Conservation (phyloP, 768 basidiomycete species). For the Suillus discolor region DNA sequence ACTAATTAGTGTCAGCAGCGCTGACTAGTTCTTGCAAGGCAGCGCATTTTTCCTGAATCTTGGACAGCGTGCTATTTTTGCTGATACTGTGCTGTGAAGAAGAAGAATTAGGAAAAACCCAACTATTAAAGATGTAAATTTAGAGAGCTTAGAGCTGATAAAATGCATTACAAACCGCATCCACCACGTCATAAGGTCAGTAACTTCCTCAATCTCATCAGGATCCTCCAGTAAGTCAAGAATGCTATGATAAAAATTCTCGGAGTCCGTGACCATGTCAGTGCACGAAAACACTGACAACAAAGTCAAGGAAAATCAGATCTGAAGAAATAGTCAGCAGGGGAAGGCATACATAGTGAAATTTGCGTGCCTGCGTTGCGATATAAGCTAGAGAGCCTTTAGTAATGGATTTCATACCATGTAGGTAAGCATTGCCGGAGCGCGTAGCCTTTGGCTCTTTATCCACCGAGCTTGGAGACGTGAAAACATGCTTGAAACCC, state of each 20-base stretch:
- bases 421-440: slow-evolving; percentile 23
- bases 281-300: slow-evolving; percentile 20
- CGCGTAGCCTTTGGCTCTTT: slow-evolving; percentile 28
- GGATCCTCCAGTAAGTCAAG: slow-evolving; percentile 23
- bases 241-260: slow-evolving; percentile 9
- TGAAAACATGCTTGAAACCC: slow-evolving; percentile 33
- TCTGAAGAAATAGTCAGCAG: slow-evolving; percentile 6
- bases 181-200: slow-evolving; percentile 22
- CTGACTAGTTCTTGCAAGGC: too few relatives aligned
- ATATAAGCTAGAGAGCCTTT: slow-evolving; percentile 24
- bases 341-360: too few relatives aligned
- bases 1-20: too few relatives aligned
- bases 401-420: slow-evolving; percentile 19
- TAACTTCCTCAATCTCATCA: slow-evolving; percentile 20
- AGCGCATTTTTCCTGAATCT: not conserved
- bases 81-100: not conserved
- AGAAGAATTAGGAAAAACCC: slow-evolving; percentile 9
- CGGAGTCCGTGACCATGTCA: slow-evolving; percentile 24
- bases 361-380: slow-evolving; percentile 18
- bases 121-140: not conserved
- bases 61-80: slow-evolving; percentile 8
- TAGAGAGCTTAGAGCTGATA: not conserved
- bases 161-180: slow-evolving; percentile 12
- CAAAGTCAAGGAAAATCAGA: slow-evolving; percentile 20
- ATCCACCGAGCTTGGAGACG: slow-evolving; percentile 32